phyloP scores from a whole-genome alignment of 495 filamentous ascomycete species.

The Talaromyces proteolyticus region DNA sequence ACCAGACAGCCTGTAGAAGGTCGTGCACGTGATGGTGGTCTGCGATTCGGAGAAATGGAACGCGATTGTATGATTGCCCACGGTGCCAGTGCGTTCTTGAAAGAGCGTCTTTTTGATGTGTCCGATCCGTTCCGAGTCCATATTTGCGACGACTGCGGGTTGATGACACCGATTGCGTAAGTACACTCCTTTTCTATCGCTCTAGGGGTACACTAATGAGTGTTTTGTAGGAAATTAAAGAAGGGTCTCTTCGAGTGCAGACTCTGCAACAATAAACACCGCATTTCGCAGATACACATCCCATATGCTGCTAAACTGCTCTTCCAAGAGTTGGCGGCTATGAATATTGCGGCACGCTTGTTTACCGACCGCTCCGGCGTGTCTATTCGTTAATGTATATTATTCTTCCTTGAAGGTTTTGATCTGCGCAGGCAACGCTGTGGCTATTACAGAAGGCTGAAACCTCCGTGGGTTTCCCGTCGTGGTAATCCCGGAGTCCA shows the following conservation, averaged over 20 bases:
- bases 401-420: no score
- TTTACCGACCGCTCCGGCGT: conserved; percentile 66
- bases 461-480: no score
- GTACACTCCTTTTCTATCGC: conserved; percentile 30
- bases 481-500: no score
- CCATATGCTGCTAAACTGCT: conserved; percentile 97
- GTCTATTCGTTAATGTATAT: conserved; percentile 32
- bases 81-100: conserved; percentile 91
- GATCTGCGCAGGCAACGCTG: no score
- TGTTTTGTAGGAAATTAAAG: conserved; percentile 71
- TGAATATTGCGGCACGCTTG: conserved; percentile 98
- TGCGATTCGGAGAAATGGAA: conserved; percentile 99
- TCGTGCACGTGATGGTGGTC: conserved; percentile 93
- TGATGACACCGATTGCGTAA: conserved; percentile 99
- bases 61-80: conserved; percentile 99
- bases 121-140: conserved; percentile 98
- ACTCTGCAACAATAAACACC: conserved; percentile 97
- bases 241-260: conserved; percentile 94
- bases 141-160: conserved; percentile 95
- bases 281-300: conserved; percentile 94
- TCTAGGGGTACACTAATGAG: conserved; percentile 16
- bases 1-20: conserved; percentile 98
- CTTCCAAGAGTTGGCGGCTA: conserved; percentile 95
- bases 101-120: conserved; percentile 95
- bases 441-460: no score